Evolutionary conservation across 371 early-diverging fungal genomes (phyloP).

Genomic region (Dichotomocladium elegans): DNA sequence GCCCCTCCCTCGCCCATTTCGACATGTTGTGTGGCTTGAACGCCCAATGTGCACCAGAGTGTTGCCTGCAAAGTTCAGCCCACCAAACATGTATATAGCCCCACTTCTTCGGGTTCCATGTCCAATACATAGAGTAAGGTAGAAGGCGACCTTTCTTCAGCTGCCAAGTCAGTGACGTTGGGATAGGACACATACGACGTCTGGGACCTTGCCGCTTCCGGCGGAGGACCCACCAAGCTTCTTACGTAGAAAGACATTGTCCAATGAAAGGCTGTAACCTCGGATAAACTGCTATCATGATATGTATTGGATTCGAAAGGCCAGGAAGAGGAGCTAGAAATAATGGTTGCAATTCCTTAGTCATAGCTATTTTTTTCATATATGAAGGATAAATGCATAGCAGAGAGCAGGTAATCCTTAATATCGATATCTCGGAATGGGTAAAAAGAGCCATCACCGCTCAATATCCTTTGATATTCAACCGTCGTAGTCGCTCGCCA

Average conservation of each 20-base stretch:
- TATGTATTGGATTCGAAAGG: too few relatives aligned
- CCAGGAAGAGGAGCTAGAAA: too few relatives aligned
- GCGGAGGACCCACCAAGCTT: constrained; percentile 54
- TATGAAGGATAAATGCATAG: too few relatives aligned
- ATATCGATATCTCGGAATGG: too few relatives aligned
- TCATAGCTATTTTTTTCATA: too few relatives aligned
- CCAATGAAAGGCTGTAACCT: constrained; percentile 83
- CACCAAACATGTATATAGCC: constrained; percentile 65
- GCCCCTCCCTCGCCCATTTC: too few relatives aligned
- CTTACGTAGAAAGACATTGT: constrained; percentile 63
- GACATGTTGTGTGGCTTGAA: constrained; percentile 89
- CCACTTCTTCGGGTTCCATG: constrained; percentile 87
- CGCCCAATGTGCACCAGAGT: constrained; percentile 87
- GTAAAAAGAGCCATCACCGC: too few relatives aligned
- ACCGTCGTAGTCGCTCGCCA: too few relatives aligned
- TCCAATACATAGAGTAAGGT: constrained; percentile 89
- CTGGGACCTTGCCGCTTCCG: constrained; percentile 62
- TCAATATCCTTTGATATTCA: too few relatives aligned
- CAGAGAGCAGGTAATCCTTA: too few relatives aligned
- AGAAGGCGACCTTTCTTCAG: constrained; percentile 84
- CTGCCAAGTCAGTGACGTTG: constrained; percentile 87
- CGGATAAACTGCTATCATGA: constrained; percentile 74
- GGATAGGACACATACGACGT: constrained; percentile 52
- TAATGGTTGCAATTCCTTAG: too few relatives aligned
- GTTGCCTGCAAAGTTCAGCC: constrained; percentile 84